These are phyloP conservation scores for Cyclotella atomus DNA, from an alignment of 108 stramenopile genomes.

Conservation along the genomic window DNA sequence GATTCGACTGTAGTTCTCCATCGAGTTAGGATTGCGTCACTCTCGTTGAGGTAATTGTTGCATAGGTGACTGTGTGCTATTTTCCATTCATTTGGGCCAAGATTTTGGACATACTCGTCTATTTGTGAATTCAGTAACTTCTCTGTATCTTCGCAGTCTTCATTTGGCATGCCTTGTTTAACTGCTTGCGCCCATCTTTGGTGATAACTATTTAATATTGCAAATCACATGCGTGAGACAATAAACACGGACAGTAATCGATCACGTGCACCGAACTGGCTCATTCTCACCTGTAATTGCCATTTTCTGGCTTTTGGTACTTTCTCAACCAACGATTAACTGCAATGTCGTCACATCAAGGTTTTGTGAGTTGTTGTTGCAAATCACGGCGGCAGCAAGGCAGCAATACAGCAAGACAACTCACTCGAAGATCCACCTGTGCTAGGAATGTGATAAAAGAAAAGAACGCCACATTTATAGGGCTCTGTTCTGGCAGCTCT, in stretches of 20 bases:
- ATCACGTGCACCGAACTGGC: not conserved
- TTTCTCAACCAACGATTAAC: conserved; percentile 14
- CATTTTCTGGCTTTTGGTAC: conserved; percentile 18
- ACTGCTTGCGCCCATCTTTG: conserved; percentile 20
- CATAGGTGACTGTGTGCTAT: conserved; percentile 39
- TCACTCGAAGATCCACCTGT: conserved; percentile 38
- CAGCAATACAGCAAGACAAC: not conserved
- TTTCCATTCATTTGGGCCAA: conserved; percentile 49
- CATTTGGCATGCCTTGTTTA: conserved; percentile 3
- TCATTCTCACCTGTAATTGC: conserved; percentile 9
- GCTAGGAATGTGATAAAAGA: conserved; percentile 53
- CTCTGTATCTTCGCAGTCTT: not conserved
- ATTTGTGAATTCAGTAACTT: conserved; percentile 2
- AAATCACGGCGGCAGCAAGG: too few relatives aligned
- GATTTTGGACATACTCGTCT: conserved; percentile 28
- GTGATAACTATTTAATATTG: not conserved
- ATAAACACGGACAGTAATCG: too few relatives aligned
- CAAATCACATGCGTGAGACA: not conserved
- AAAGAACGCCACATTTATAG: conserved; percentile 23
- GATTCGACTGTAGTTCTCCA: conserved; percentile 41
- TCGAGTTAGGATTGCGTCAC: conserved; percentile 24
- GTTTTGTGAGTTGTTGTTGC: too few relatives aligned
- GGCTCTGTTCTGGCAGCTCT: not conserved
- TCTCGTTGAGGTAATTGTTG: conserved; percentile 34
- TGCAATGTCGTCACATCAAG: not conserved